These are phyloP conservation scores for Calocybe indica DNA, from an alignment of 768 basidiomycete genomes.

Conservation along the genomic window DNA sequence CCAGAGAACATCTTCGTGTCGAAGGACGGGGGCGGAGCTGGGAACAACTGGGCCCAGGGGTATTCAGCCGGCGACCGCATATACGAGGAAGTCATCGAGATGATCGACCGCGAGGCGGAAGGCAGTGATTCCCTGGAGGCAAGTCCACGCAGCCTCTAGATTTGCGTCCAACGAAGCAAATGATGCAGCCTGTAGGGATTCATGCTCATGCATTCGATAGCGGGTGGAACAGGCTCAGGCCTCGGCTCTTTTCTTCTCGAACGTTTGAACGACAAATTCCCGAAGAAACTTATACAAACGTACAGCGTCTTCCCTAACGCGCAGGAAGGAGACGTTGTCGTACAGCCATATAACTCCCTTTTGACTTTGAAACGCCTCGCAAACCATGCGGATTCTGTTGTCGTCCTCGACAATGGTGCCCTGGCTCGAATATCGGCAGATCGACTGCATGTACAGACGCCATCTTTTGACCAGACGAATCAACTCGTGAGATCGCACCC, in stretches of 20 bases:
- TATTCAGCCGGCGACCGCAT: constrained; percentile 85
- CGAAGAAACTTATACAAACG: constrained; percentile 98
- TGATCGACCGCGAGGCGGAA: constrained; percentile 97
- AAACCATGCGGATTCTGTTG: constrained; percentile 95
- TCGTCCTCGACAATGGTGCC: constrained; percentile 96
- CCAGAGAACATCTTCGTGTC: constrained; percentile 97
- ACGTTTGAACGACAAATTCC: constrained; percentile 94
- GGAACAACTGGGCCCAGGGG: constrained; percentile 98
- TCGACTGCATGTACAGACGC: constrained; percentile 80
- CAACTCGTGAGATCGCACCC: constrained; percentile 55
- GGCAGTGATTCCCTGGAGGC: constrained; percentile 97
- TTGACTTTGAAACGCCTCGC: constrained; percentile 90
- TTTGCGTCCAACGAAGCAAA: not conserved
- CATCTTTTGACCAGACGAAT: constrained; percentile 88
- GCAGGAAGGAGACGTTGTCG: constrained; percentile 92
- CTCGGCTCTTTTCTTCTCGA: constrained; percentile 98
- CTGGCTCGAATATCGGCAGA: constrained; percentile 90
- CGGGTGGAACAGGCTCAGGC: constrained; percentile 97
- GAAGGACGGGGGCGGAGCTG: constrained; percentile 97
- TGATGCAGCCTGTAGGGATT: constrained; percentile 65
- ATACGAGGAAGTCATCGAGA: constrained; percentile 97
- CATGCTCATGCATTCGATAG: constrained; percentile 98
- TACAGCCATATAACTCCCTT: constrained; percentile 96
- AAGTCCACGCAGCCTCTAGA: constrained; percentile 9
- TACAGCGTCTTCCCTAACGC: constrained; percentile 98